Evolutionary conservation across 2,329 filamentous ascomycete species (phyloP).

Genomic region (Trichoderma atrobrunneum): DNA sequence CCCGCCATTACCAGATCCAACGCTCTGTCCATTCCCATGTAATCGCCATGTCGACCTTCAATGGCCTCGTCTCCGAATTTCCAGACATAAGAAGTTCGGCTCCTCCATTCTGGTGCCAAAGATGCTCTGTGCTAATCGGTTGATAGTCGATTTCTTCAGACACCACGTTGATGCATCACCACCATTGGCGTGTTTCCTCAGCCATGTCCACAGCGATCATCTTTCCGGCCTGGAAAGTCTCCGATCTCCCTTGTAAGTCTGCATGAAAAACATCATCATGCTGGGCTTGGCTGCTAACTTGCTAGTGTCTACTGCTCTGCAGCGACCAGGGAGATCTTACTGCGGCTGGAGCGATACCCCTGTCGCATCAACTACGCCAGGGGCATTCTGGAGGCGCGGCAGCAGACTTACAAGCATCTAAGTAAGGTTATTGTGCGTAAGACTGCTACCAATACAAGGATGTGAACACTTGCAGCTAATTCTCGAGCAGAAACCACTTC

Average conservation of each 20-base stretch:
- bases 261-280: neutral
- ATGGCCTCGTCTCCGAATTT: constrained; percentile 71
- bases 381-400: constrained; percentile 71
- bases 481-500: constrained; percentile 64
- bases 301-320: constrained; percentile 78
- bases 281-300: neutral
- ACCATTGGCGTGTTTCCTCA: constrained; percentile 81
- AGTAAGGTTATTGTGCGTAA: constrained; percentile 59
- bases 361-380: constrained; percentile 79
- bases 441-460: no score
- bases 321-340: constrained; percentile 75
- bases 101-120: neutral
- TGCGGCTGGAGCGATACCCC: constrained; percentile 74
- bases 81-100: constrained; percentile 67
- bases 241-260: constrained; percentile 65
- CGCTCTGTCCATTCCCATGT: neutral
- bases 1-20: neutral
- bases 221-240: constrained; percentile 75
- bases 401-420: constrained; percentile 74
- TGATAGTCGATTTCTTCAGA: constrained; percentile 77
- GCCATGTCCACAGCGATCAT: constrained; percentile 91
- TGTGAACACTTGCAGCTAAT: neutral
- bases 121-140: neutral
- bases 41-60: constrained; percentile 69
- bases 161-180: constrained; percentile 50